Evolutionary conservation across 148 eudicot species (phyloP).

Genomic region (Diospyros kaki): DNA sequence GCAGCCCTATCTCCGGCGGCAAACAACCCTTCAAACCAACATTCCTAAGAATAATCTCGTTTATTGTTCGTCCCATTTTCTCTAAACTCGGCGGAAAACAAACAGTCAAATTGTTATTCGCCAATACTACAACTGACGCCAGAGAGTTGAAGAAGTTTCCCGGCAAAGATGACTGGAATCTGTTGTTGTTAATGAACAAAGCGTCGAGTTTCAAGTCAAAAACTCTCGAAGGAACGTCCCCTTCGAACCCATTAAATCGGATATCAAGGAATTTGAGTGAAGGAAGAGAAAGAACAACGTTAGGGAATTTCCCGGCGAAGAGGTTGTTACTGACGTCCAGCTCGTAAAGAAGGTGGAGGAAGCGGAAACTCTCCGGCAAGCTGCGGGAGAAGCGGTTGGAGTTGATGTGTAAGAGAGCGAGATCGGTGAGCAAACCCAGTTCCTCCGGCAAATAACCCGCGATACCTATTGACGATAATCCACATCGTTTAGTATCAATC

Average conservation of each 20-base stretch:
- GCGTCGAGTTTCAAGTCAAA: conserved; percentile 64
- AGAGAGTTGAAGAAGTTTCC: conserved; percentile 49
- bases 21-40: conserved; percentile 46
- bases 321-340: conserved; percentile 72
- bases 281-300: conserved; percentile 32
- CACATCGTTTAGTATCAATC: too few species aligned
- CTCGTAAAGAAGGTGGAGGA: conserved; percentile 44
- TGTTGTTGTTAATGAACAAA: conserved; percentile 59
- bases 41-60: conserved; percentile 48
- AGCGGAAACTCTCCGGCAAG: conserved; percentile 33
- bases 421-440: conserved; percentile 59
- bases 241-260: conserved; percentile 53
- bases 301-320: conserved; percentile 57
- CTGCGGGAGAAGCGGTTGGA: conserved; percentile 57
- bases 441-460: conserved; percentile 47
- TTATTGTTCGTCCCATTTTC: conserved; percentile 47
- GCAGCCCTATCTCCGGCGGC: conserved; percentile 42
- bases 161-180: conserved; percentile 36
- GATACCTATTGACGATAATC: conserved; percentile 1
- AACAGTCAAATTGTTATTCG: conserved; percentile 48
- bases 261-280: conserved; percentile 54
- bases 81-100: conserved; percentile 54
- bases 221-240: conserved; percentile 37
- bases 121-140: conserved; percentile 61
- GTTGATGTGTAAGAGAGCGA: conserved; percentile 68